phyloP scores from a whole-genome alignment of 2,329 filamentous ascomycete genomes.

The Cladosporium halotolerans region DNA sequence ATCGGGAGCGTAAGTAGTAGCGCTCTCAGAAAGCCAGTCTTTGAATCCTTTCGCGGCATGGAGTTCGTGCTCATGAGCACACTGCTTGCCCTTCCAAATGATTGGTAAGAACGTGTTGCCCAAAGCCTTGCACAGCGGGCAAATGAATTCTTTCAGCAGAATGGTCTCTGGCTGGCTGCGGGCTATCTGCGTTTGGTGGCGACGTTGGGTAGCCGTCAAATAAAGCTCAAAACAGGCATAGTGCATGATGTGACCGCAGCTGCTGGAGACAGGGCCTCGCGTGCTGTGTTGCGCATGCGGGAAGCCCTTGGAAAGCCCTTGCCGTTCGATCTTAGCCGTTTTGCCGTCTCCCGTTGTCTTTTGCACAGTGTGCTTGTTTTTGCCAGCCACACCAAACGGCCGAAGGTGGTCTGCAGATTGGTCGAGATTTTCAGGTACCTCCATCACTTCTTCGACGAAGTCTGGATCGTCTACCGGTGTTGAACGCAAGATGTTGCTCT shows the following conservation, averaged over 20 bases:
- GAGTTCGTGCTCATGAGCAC: constrained; percentile 64
- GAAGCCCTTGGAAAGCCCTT: constrained; percentile 85
- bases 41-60: constrained; percentile 52
- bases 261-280: constrained; percentile 75
- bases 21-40: constrained; percentile 56
- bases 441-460: constrained; percentile 74
- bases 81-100: constrained; percentile 87
- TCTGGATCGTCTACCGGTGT: constrained; percentile 77
- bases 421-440: constrained; percentile 76
- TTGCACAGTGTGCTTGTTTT: constrained; percentile 71
- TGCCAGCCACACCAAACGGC: constrained; percentile 83
- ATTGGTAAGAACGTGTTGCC: constrained; percentile 94
- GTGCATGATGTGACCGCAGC: constrained; percentile 98
- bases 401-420: constrained; percentile 73
- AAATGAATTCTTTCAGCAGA: constrained; percentile 81
- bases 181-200: constrained; percentile 88
- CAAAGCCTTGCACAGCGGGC: constrained; percentile 90
- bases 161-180: constrained; percentile 85
- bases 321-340: constrained; percentile 65
- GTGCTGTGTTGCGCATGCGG: constrained; percentile 53
- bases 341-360: constrained; percentile 70
- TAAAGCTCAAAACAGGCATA: constrained; percentile 93
- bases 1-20: constrained; percentile 43
- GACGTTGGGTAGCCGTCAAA: constrained; percentile 71
- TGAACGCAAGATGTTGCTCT: constrained; percentile 79